Base-by-base conservation (phyloP, 2,329 filamentous ascomycete genomes). In the Phoma sp. region DNA sequence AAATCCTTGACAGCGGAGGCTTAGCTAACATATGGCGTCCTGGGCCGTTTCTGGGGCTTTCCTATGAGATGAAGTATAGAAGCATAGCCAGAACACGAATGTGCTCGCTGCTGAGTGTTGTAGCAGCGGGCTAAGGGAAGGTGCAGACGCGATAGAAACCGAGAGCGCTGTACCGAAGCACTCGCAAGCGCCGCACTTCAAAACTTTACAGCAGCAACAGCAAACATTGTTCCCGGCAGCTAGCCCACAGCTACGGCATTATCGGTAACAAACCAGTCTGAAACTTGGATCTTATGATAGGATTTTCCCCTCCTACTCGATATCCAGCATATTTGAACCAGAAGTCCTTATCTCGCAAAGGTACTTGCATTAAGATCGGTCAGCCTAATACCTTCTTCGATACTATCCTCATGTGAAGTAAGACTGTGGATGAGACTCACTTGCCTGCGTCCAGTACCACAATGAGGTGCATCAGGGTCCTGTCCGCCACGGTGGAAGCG, bases 21-120 rank as follows among this genome's bases (percentile, higher is more conserved):
- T 60, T 57, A 51, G 54, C 50, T 57, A 57, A 53, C 15, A 43
- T 40, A 53, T 54, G 64, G 55, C 57, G 60, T 53, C 21, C 29
- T 32, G 37, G 18, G 33, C 34, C 21, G 15, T 6, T 21, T 9
- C 11, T 28, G 15, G 17, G 12, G 12, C 10, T 5, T 26, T 26
- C 6, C n/a, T n/a, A n/a, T n/a, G 20, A 26, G 9, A 33, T 40
- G 28, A 30, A 33, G n/a, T 20, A 33, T 17, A n/a, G n/a, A n/a
- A n/a, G n/a, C n/a, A n/a, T n/a, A n/a, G n/a, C n/a, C n/a, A n/a
- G n/a, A n/a, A n/a, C n/a, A n/a, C 3, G 15, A 7, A 42, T 2
- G 15, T 26, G 7, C 17, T 14, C 36, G 9, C 12, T n/a, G 18
- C 7, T 18, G 12, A 46, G 7, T n/a, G 7, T 5, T 21, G 17